Evolutionary conservation across 202 grass and related monocot genomes (phyloP), one percentile per base, ranked within the genome.

Genomic region (Schoenoplectus triqueter): DNA sequence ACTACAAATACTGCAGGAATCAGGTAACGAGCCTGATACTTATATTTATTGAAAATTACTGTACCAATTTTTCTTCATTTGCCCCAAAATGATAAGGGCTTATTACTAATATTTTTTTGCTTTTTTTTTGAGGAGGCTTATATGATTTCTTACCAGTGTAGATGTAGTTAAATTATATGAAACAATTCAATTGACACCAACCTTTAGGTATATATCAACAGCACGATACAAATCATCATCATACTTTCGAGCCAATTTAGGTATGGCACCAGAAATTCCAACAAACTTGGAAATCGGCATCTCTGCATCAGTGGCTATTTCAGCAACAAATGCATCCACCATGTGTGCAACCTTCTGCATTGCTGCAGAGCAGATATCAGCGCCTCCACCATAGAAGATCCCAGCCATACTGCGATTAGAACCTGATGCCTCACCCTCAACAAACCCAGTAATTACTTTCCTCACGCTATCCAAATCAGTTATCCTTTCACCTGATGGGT

Each of bases 191-290:
- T 64, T 7, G 8, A 72, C 5, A 80, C 73, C 14, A 67, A 91
- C 89, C 90, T 98, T 98, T 4, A 98, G 90, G 85, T 95, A 98
- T 65, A 98, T 80, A 80, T 98, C 95, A 21, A 98, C 85, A 4
- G 95, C 92, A 55, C 95, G 88, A 83, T 98, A 98, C 76, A 98
- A 48, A 49, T 82, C 81, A 59, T 98, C 95, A 61, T 98, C 91
- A 56, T 80, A 78, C 3, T 39, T 82, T 0, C 95, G 80, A 14
- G 92, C 87, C 1, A 90, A 89, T 80, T 87, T 95, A 13, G 92
- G 95, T 10, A 98, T 82, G 3, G 92, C 91, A 7, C 91, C 88
- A 0, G 84, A 82, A 7, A 98, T 69, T 1, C 85, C 88, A 1
- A 92, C 89, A 80, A 98, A 98, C 79, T 89, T 93, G 66, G 89